Conservation (phyloP, 1,284 basidiomycete species). For the Cryptococcus deneoformans region DNA sequence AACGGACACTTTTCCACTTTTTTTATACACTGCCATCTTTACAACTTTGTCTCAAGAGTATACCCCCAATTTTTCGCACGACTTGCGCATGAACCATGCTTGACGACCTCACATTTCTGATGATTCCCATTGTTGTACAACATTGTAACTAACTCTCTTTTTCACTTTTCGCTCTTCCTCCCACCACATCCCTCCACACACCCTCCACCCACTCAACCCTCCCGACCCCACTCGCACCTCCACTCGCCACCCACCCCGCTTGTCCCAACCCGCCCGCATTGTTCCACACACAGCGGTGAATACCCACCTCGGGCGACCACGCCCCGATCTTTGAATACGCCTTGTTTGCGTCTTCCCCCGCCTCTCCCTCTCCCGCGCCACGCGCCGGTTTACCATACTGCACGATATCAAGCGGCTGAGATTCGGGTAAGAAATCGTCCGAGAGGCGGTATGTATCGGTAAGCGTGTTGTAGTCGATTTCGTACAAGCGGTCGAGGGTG, state of each 20-base stretch:
- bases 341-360: no score
- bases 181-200: constrained; percentile 53
- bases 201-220: constrained; percentile 74
- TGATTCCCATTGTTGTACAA: no score
- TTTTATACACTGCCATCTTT: not conserved
- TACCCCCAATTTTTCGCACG: not conserved
- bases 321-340: constrained; percentile 50
- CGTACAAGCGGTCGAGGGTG: constrained; percentile 73
- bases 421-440: constrained; percentile 72
- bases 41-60: not conserved
- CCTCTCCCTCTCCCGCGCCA: no score
- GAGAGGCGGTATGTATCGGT: constrained; percentile 74
- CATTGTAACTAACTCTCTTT: no score
- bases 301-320: constrained; percentile 71
- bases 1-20: no score
- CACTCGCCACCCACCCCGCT: constrained; percentile 68
- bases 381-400: not conserved
- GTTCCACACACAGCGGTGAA: constrained; percentile 78
- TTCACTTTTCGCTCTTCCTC: no score
- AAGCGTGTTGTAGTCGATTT: constrained; percentile 76
- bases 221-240: constrained; percentile 77
- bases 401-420: not conserved
- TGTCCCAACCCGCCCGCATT: constrained; percentile 63
- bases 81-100: not conserved
- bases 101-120: not conserved